Evolutionary conservation across 257 asterid genomes (phyloP).

Genomic region (Phtheirospermum japonicum): DNA sequence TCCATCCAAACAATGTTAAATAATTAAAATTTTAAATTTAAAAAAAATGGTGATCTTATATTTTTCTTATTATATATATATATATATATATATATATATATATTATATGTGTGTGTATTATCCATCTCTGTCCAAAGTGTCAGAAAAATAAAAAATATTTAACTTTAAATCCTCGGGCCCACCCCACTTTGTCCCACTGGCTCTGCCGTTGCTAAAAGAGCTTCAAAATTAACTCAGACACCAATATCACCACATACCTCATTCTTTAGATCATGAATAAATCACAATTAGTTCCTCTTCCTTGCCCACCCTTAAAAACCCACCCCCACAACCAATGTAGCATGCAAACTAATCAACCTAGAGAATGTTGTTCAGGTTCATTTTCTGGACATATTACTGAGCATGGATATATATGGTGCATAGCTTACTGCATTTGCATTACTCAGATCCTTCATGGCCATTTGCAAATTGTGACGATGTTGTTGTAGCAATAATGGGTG

Average conservation of each 20-base stretch:
- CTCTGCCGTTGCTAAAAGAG: neutral
- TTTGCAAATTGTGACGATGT: conserved; percentile 60
- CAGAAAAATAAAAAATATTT: no score
- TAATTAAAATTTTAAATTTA: no score
- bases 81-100: no score
- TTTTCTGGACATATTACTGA: conserved; percentile 3
- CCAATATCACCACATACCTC: conserved; percentile 15
- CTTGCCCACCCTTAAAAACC: conserved; percentile 6
- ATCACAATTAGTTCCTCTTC: conserved; percentile 8
- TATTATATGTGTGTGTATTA: no score
- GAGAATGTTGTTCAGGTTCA: conserved; percentile 4
- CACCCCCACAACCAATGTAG: conserved; percentile 16
- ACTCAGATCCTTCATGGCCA: conserved; percentile 71
- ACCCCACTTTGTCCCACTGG: no score
- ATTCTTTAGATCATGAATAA: conserved; percentile 5
- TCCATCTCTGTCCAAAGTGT: no score
- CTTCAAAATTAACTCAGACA: conserved; percentile 11
- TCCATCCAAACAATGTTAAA: no score
- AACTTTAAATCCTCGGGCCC: no score
- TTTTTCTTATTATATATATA: no score
- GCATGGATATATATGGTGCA: conserved; percentile 2
- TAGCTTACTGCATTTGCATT: conserved; percentile 79
- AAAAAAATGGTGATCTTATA: no score
- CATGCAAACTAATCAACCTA: conserved; percentile 12
- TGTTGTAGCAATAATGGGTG: conserved; percentile 87